phyloP scores from a whole-genome alignment of 768 basidiomycete genomes.

The Amanita molliuscula region DNA sequence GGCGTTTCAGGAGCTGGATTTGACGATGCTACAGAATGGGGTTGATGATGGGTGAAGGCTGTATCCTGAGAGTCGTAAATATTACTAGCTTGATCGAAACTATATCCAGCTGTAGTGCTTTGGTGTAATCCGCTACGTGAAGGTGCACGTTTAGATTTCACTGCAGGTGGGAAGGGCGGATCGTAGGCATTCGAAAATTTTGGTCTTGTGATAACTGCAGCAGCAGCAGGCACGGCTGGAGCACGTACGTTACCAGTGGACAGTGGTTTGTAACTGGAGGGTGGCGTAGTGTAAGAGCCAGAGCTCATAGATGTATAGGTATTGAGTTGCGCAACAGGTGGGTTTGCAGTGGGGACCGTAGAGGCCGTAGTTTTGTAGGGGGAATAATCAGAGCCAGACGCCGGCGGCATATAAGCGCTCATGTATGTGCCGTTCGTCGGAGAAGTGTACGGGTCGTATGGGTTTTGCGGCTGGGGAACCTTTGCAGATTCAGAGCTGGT shows the following conservation, averaged over 20 bases:
- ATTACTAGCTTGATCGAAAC: background rate
- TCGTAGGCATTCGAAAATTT: conserved; percentile 68
- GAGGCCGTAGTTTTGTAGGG: background rate
- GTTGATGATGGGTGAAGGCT: conserved; percentile 2
- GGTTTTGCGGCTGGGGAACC: conserved; percentile 6
- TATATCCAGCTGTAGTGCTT: background rate
- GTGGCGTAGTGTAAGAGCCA: background rate
- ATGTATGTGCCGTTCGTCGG: background rate
- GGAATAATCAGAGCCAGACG: conserved; percentile 4
- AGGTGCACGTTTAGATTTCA: conserved; percentile 12
- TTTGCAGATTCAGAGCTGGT: background rate
- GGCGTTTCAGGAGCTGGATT: background rate
- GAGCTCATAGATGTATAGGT: background rate
- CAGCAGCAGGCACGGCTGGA: conserved; percentile 24
- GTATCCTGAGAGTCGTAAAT: background rate
- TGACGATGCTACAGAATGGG: background rate
- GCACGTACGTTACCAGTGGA: conserved; percentile 13
- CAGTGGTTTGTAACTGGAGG: conserved; percentile 5
- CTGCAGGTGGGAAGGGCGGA: conserved; percentile 54
- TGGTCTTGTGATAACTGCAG: conserved; percentile 44
- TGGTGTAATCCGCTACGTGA: conserved; percentile 1
- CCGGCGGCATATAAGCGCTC: conserved; percentile 5
- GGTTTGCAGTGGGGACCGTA: background rate
- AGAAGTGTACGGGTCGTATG: conserved; percentile 12
- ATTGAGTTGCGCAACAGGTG: background rate